Base-by-base conservation (phyloP, 2,329 filamentous ascomycete genomes). In the Chrysoporthe austroafricana region DNA sequence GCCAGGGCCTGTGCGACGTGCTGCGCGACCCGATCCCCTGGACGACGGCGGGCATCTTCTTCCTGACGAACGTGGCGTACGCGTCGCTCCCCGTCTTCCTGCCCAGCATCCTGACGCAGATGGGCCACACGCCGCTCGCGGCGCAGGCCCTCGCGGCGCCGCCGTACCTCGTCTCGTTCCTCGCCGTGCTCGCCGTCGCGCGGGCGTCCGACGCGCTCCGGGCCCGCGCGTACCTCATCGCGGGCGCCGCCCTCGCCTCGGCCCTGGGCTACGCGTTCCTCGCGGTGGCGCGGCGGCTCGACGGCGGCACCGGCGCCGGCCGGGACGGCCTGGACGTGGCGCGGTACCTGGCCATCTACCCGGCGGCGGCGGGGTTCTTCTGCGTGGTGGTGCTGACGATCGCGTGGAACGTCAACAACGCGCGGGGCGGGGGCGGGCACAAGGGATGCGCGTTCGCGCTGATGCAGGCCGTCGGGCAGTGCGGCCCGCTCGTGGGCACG, bases 41-140 rank as follows among this genome's bases (percentile, higher is more conserved):
- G 80, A 82, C 95, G 54, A 91, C 91, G 4, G 90, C 93, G 0
- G 79, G 87, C 73, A 96, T 97, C 87, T 92, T 96, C 83, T 94
- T 96, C 82, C 88, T 90, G 77, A 89, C 91, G 75, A 97, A 97
- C 78, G 91, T 96, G 76, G 91, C 93, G 14, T 97, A 97, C 81
- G 90, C 89, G 74, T 95, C 91, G 32, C 88, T 97, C 76, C 94
- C 94, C 2, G 92, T 96, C 61, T 97, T 97, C 76, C 85, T 97
- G 2, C 93, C 93, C 46, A 93, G 91, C 34, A 93, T 96, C 70
- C 85, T 96, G 59, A 82, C 84, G 69, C 86, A 90, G 75, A 89
- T 96, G 92, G 91, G 91, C 68, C 91, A 93, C 79, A 84, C 86
- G 46, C 78, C 85, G 1, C 79, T 91, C 1, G 80, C 86, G 2